Evolutionary conservation across 2,329 filamentous ascomycete genomes (phyloP), one percentile per base, ranked within the genome.

Genomic region (Fusarium pilosicola): DNA sequence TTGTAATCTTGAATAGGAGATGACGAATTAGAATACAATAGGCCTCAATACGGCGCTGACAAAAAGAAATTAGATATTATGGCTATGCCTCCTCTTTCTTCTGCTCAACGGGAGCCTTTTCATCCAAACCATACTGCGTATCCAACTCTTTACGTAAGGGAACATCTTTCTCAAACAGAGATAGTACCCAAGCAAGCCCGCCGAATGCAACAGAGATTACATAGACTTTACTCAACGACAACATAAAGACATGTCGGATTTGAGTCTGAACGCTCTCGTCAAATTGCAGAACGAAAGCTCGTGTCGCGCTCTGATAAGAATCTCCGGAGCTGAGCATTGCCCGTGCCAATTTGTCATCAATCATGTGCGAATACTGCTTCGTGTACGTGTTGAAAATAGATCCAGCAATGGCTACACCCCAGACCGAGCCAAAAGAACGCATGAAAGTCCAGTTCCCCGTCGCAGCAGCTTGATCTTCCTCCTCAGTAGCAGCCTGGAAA

Each of bases 391-490:
- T 81, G 74, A 86, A 86, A n/a, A 86, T 80, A 2, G 80, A 76
- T 0, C 82, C 82, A 0, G 84, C 83, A 10, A 88, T 81, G 0
- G 85, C 81, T 3, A 87, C 82, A 8, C 86, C 85, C 74, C 86
- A 83, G 7, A 85, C 81, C 12, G 79, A 71, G 0, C 86, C 86
- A 12, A 88, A 81, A 7, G 78, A 81, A 10, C 86, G 82, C 42
- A 85, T 79, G 62, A 87, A 88, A 0, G 77, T 74, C 78, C 81
- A 86, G 26, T 82, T 83, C 0, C 79, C 80, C 2, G 82, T 82
- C 0, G 83, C 81, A 1, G 78, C 74, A 2, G 82, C 81, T 15
- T 79, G 75, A 55, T 86, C 83, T 1, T 63, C 61, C 44, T 85
- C 83, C 1, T 70, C 48, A 1, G 83, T 54, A 0, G 75, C 59